Conservation (phyloP, 441 rosid genomes). For the Pelargonium australe region DNA sequence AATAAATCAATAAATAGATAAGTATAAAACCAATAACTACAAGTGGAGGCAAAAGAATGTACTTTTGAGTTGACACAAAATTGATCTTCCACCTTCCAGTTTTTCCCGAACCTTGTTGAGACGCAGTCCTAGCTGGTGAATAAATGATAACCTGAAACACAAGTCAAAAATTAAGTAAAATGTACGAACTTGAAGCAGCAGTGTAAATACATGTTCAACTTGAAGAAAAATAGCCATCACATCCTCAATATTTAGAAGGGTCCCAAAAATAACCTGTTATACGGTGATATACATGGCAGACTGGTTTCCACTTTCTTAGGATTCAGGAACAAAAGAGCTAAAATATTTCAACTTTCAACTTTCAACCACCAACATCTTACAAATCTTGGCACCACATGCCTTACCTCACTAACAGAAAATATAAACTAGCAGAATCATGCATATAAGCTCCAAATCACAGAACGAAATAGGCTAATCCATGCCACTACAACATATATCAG, state of each 20-base stretch:
- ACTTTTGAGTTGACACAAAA: conserved; percentile 79
- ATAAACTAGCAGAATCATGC: not conserved
- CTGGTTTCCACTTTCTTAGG: not conserved
- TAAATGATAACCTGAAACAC: conserved; percentile 60
- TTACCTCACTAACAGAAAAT: not conserved
- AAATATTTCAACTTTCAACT: not conserved
- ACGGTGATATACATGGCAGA: not conserved
- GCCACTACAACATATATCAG: not conserved
- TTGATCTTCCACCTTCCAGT: conserved; percentile 80
- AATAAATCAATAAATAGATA: not conserved
- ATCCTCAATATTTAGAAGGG: not conserved
- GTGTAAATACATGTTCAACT: not conserved
- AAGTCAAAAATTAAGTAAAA: not conserved
- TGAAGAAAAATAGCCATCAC: not conserved
- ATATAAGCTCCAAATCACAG: not conserved
- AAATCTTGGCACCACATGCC: not conserved
- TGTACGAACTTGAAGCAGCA: not conserved
- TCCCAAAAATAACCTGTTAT: not conserved
- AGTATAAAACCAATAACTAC: not conserved
- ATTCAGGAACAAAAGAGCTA: not conserved
- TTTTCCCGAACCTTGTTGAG: conserved; percentile 89
- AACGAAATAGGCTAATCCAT: not conserved
- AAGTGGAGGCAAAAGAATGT: conserved; percentile 16
- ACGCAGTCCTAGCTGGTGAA: conserved; percentile 81
- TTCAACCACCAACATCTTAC: not conserved